Evolutionary conservation across 306 rosid genomes (phyloP).

Genomic region (Hippophae gyantsensis): DNA sequence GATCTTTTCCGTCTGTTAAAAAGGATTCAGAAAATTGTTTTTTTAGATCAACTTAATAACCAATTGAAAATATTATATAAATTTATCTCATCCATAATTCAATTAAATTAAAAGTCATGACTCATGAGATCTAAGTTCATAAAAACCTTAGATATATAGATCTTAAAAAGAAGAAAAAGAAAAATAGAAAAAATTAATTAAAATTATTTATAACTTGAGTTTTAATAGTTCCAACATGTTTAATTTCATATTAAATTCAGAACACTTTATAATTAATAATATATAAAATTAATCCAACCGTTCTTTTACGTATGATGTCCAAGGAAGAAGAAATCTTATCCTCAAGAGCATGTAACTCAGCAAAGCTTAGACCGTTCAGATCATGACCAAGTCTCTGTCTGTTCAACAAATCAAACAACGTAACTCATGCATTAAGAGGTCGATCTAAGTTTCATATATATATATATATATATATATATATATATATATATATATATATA

Average conservation of each 20-base stretch:
- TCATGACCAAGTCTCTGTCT: slow-evolving; percentile 76
- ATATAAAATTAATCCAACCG: slow-evolving; percentile 28
- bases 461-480: too few relatives aligned
- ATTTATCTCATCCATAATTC: not conserved
- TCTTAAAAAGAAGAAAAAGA: too few relatives aligned
- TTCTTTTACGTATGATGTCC: slow-evolving; percentile 41
- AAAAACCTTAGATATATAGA: too few relatives aligned
- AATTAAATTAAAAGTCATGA: too few relatives aligned
- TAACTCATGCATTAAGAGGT: too few relatives aligned
- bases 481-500: too few relatives aligned
- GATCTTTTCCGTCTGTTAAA: slow-evolving; percentile 50
- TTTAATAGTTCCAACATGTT: not conserved
- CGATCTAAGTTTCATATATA: too few relatives aligned
- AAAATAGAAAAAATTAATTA: too few relatives aligned
- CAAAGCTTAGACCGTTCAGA: slow-evolving; percentile 31
- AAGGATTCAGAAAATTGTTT: slow-evolving; percentile 5
- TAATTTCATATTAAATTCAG: not conserved
- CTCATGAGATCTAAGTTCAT: too few relatives aligned
- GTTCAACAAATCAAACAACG: slow-evolving; percentile 5
- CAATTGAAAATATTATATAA: not conserved
- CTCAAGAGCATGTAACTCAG: slow-evolving; percentile 51
- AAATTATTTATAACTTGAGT: not conserved
- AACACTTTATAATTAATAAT: too few relatives aligned
- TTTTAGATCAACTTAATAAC: not conserved
- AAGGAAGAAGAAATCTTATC: slow-evolving; percentile 33